These are phyloP conservation scores for Exophiala lecanii-corni DNA, from an alignment of 2,329 filamentous ascomycete species.

Conservation along the genomic window DNA sequence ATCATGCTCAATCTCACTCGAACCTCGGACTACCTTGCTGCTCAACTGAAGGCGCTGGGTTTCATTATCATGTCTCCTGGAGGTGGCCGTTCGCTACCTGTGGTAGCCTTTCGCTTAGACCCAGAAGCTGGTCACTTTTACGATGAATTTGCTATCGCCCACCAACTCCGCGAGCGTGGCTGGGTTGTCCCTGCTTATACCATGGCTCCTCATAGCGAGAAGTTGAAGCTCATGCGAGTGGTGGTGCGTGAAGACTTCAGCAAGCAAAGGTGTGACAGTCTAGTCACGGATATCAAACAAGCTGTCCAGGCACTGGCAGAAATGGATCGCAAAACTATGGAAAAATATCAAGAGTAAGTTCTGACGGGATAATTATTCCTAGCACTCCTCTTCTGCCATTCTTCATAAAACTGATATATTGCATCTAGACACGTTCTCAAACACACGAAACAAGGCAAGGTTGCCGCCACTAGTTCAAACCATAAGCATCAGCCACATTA, in stretches of 20 bases:
- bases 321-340: conserved; percentile 68
- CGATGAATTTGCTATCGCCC: conserved; percentile 75
- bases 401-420: conserved; percentile 4
- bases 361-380: too few relatives aligned
- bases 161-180: conserved; percentile 77
- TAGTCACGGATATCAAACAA: conserved; percentile 74
- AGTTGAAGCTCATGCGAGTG: conserved; percentile 82
- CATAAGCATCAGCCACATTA: conserved; percentile 37
- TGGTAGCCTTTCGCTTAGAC: conserved; percentile 81
- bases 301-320: conserved; percentile 66
- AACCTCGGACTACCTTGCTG: conserved; percentile 80
- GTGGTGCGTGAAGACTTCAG: conserved; percentile 93
- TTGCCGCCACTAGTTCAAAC: conserved; percentile 42
- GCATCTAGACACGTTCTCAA: conserved; percentile 48
- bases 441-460: conserved; percentile 49
- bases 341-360: conserved; percentile 62
- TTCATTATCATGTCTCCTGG: conserved; percentile 86
- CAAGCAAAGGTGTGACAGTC: conserved; percentile 70
- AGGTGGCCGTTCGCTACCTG: conserved; percentile 71
- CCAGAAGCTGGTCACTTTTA: conserved; percentile 53
- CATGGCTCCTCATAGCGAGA: conserved; percentile 82
- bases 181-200: conserved; percentile 97
- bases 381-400: not conserved
- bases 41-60: conserved; percentile 66
- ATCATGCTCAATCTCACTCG: conserved; percentile 94